Base-by-base conservation (phyloP, 176 grass and related monocot genomes). In the Microstegium vimineum region DNA sequence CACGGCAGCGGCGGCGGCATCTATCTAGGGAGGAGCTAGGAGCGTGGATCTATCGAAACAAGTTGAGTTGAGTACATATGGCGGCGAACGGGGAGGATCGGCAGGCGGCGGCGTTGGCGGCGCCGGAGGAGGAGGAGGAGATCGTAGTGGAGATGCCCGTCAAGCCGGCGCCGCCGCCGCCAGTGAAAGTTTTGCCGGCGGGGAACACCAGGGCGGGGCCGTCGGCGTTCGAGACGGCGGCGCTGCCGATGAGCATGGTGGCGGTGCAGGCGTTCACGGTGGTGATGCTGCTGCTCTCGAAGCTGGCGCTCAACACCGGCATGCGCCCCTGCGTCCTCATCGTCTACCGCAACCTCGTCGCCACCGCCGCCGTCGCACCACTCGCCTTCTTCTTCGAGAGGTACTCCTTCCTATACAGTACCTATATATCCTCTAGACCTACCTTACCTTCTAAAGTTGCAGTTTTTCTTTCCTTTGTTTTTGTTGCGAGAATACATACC, bases 311-410 rank as follows among this genome's bases (percentile, higher is more conserved):
- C 54, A 75, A 66, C 69, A 49, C 45, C 47, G 84, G 84, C 17
- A 90, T 90, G 89, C 69, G 32, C 12, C 69, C 80, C 60, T 83
- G 40, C 17, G 74, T 68, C 26, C 74, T 86, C 47, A 28, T 90
- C 60, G 62, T 34, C 28, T 90, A 90, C 64, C 80, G 80, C 30
- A 82, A 86, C 47, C n/a, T 75, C 62, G 13, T 80, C 37, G 89
- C 34, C n/a, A 23, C 75, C 8, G 30, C 37, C 61, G 18, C 15
- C 18, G 13, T 90, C 25, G 51, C 36, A 0, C 79, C 84, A 1
- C 31, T 86, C 38, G 74, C 86, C 17, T 57, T 83, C 32, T 30
- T 88, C 74, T 32, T 79, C 16, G 67, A 83, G 73, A 84, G 81
- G 86, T 89, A 76, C n/a, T n/a, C n/a, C n/a, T n/a, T n/a, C 17